These are phyloP conservation scores for Lactarius psammicola DNA, from an alignment of 768 basidiomycete genomes.

Conservation along the genomic window DNA sequence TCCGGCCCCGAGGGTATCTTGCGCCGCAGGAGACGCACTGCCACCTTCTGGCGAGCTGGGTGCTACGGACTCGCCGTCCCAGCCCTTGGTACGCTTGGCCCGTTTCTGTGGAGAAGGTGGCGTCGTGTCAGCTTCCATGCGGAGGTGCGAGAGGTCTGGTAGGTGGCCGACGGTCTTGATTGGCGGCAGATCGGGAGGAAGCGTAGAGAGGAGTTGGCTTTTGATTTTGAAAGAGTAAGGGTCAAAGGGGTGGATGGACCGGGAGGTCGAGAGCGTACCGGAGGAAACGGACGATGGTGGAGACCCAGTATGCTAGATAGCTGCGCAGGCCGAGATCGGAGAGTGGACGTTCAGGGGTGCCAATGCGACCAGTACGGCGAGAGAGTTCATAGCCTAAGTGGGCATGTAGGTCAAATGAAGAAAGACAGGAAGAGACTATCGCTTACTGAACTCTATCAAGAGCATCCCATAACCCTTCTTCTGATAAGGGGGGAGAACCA, in stretches of 20 bases:
- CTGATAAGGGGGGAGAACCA: constrained; percentile 92
- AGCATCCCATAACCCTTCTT: constrained; percentile 89
- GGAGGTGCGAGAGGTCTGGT: constrained; percentile 29
- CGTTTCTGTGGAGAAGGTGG: constrained; percentile 14
- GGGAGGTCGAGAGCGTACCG: constrained; percentile 44
- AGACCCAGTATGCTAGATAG: constrained; percentile 87
- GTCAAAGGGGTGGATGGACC: constrained; percentile 1
- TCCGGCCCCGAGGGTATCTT: constrained; percentile 16
- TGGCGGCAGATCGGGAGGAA: constrained; percentile 52
- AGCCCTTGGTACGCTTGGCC: constrained; percentile 49
- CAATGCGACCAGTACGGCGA: constrained; percentile 70
- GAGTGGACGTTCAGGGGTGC: constrained; percentile 92
- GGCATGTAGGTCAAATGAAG: background rate
- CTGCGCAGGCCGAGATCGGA: constrained; percentile 90
- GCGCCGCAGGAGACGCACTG: constrained; percentile 14
- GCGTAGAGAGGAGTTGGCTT: constrained; percentile 58
- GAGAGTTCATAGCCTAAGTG: constrained; percentile 87
- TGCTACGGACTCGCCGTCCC: constrained; percentile 60
- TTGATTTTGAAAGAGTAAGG: constrained; percentile 1
- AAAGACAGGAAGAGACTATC: background rate
- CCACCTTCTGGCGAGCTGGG: constrained; percentile 37
- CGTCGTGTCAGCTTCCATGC: constrained; percentile 4
- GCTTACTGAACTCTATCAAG: constrained; percentile 95
- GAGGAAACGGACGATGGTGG: constrained; percentile 81
- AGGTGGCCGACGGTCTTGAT: constrained; percentile 47